A percentile compares a stretch with the other conserved stretches of the same genome.
Evolutionary conservation across 768 basidiomycete species (phyloP).

Genomic region (Tylopilus plumbeoviolaceoides): DNA sequence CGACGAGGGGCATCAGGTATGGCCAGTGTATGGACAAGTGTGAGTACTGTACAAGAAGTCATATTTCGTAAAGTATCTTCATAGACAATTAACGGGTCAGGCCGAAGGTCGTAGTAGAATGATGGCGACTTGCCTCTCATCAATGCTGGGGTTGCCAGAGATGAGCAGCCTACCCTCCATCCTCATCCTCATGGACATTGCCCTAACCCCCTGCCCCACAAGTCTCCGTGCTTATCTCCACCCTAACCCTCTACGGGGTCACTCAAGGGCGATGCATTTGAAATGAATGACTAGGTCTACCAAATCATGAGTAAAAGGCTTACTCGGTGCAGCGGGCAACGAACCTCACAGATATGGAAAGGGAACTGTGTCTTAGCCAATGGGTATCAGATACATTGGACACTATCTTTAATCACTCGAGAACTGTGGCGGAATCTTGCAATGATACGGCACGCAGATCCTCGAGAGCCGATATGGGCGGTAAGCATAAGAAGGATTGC

Average conservation of each 20-base stretch:
- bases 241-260: no score
- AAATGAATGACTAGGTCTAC: constrained; percentile 18
- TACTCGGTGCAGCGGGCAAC: not conserved
- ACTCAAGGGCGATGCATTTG: constrained; percentile 24
- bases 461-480: constrained; percentile 68
- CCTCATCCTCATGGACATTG: no score
- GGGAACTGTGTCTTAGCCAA: constrained; percentile 43
- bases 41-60: constrained; percentile 81
- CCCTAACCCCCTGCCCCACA: no score
- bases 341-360: constrained; percentile 39
- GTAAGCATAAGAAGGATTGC: constrained; percentile 50
- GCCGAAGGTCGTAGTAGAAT: not conserved
- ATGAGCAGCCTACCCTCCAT: constrained; percentile 89
- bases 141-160: constrained; percentile 97
- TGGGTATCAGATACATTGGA: constrained; percentile 17
- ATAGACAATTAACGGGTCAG: constrained; percentile 49
- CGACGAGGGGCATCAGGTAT: not conserved
- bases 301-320: not conserved
- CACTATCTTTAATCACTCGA: constrained; percentile 53
- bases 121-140: constrained; percentile 67
- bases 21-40: not conserved
- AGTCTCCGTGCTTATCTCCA: no score
- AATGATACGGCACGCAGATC: constrained; percentile 49
- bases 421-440: constrained; percentile 60
- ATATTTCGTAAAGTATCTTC: constrained; percentile 97